A percentile compares a stretch with the other conserved stretches of the same genome.
Conservation (phyloP, 306 rosid species). For the Dicorynia guianensis region DNA sequence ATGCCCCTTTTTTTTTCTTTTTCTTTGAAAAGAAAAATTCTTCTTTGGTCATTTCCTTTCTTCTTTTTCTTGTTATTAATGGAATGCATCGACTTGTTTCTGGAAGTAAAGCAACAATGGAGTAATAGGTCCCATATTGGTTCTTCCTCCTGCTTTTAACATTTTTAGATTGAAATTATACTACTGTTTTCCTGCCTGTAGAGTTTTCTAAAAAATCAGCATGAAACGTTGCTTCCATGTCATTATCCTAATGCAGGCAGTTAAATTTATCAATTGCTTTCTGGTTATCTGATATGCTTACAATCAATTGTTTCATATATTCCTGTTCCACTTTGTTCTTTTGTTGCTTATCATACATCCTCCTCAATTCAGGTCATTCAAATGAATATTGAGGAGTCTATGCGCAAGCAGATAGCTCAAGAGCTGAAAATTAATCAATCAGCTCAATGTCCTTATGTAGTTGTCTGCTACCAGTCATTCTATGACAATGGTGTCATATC, state of each 20-base stretch:
- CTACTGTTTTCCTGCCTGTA: background rate
- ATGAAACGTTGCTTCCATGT: constrained; percentile 27
- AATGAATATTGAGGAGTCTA: constrained; percentile 88
- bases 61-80: background rate
- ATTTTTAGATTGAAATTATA: constrained; percentile 4
- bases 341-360: constrained; percentile 36
- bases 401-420: constrained; percentile 82
- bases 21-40: background rate
- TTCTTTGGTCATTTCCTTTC: constrained; percentile 7
- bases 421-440: constrained; percentile 95
- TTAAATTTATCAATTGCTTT: constrained; percentile 21
- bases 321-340: constrained; percentile 21
- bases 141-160: constrained; percentile 5
- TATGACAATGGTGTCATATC: constrained; percentile 86
- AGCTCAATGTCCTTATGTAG: constrained; percentile 89
- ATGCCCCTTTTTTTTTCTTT: background rate
- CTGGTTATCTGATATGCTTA: constrained; percentile 21
- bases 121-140: constrained; percentile 8
- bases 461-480: constrained; percentile 86
- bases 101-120: constrained; percentile 8
- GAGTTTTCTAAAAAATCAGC: constrained; percentile 30
- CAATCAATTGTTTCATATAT: constrained; percentile 26
- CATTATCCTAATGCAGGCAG: constrained; percentile 21
- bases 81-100: background rate
- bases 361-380: constrained; percentile 74